Evolutionary conservation across 106 monocot genomes (phyloP).

Genomic region (Agapanthus africanus): DNA sequence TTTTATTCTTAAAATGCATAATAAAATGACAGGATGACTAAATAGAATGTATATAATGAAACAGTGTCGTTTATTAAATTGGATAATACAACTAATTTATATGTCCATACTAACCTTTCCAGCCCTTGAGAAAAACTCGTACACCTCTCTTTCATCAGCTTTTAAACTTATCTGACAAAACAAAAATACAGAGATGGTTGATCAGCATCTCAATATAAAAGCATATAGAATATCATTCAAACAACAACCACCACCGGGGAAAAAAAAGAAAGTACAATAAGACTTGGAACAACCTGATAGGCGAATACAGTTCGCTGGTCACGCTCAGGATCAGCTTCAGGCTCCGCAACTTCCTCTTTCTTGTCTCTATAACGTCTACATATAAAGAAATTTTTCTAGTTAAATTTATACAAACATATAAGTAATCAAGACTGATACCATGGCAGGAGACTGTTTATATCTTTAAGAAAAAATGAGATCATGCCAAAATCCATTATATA

Average conservation of each 20-base stretch:
- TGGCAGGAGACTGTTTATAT: not conserved
- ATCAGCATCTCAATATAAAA: not conserved
- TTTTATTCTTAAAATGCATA: too few relatives aligned
- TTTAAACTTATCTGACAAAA: conserved; percentile 59
- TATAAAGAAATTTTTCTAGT: conserved; percentile 21
- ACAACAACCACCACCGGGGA: too few relatives aligned
- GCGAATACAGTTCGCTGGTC: conserved; percentile 91
- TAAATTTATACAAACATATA: not conserved
- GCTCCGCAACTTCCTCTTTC: conserved; percentile 38
- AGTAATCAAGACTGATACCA: not conserved
- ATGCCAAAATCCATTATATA: not conserved
- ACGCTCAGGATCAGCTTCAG: conserved; percentile 85
- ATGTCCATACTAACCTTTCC: conserved; percentile 96
- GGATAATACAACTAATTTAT: too few relatives aligned
- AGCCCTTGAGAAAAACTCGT: conserved; percentile 93
- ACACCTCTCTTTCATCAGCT: conserved; percentile 94
- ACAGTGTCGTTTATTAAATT: too few relatives aligned
- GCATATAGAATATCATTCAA: not conserved
- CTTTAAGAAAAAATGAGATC: not conserved
- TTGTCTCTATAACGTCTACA: conserved; percentile 54
- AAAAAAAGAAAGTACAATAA: not conserved
- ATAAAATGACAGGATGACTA: too few relatives aligned
- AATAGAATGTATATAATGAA: too few relatives aligned
- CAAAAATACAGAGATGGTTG: not conserved
- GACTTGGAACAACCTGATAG: conserved; percentile 39